phyloP scores from a whole-genome alignment of 768 basidiomycete genomes.

The Phaeolepiota aurea region DNA sequence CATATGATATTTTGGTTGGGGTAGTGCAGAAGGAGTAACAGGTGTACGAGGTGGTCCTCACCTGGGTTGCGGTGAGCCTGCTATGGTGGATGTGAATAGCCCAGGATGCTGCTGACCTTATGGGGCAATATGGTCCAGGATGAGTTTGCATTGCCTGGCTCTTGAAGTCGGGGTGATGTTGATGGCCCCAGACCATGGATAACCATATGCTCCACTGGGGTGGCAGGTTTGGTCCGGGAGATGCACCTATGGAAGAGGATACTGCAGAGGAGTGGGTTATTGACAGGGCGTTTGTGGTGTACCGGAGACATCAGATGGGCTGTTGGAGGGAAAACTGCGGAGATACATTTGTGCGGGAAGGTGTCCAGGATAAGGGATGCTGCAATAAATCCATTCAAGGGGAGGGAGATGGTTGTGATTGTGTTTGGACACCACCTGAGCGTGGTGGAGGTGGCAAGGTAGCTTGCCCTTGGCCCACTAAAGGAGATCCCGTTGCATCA shows the following conservation, averaged over 20 bases:
- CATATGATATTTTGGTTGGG: constrained; percentile 17
- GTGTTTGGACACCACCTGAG: constrained; percentile 52
- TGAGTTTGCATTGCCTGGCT: constrained; percentile 4
- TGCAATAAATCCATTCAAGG: constrained; percentile 23
- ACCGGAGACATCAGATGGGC: constrained; percentile 40
- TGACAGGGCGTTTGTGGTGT: constrained; percentile 28
- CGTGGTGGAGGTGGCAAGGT: constrained; percentile 55
- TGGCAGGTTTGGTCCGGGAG: not conserved
- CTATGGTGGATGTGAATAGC: constrained; percentile 13
- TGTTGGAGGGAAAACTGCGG: too few relatives aligned
- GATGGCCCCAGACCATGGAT: constrained; percentile 13
- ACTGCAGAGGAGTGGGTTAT: constrained; percentile 40
- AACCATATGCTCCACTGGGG: constrained; percentile 16
- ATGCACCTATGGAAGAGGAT: constrained; percentile 30
- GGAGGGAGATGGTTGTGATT: constrained; percentile 31
- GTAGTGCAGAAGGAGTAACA: not conserved
- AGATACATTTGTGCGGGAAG: constrained; percentile 13
- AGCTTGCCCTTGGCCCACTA: constrained; percentile 31
- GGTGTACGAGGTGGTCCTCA: constrained; percentile 11
- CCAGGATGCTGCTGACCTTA: constrained; percentile 19
- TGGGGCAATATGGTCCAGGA: constrained; percentile 35
- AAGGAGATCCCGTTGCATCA: constrained; percentile 60
- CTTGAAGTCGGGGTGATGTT: constrained; percentile 9
- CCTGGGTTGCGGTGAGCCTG: constrained; percentile 7
- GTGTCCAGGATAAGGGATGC: constrained; percentile 14